Conservation (phyloP, 768 basidiomycete genomes). For the Tylopilus intermedius region DNA sequence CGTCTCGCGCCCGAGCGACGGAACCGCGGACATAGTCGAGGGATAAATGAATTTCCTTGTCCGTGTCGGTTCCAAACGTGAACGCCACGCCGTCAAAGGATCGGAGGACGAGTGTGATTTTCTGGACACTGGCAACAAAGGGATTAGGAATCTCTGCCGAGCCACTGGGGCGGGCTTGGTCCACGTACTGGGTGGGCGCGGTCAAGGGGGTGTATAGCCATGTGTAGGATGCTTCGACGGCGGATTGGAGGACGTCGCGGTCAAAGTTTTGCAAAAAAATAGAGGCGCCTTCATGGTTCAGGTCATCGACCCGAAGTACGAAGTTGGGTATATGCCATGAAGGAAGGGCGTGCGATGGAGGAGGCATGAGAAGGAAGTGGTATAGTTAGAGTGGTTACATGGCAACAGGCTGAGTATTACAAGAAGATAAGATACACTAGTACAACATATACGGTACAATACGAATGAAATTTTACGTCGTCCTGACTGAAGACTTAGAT, state of each 20-base stretch:
- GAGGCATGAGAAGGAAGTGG: conserved; percentile 18
- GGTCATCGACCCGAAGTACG: conserved; percentile 51
- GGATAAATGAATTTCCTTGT: conserved; percentile 75
- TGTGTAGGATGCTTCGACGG: conserved; percentile 37
- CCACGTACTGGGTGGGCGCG: conserved; percentile 45
- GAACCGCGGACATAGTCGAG: conserved; percentile 54
- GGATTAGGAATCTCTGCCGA: conserved; percentile 6
- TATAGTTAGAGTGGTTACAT: conserved; percentile 1
- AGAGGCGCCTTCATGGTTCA: conserved; percentile 52
- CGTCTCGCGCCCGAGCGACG: conserved; percentile 42
- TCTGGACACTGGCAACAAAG: conserved; percentile 39
- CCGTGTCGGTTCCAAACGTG: conserved; percentile 48
- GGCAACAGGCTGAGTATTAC: not conserved
- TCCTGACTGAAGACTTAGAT: not conserved
- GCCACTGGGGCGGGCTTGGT: not conserved
- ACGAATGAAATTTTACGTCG: not conserved
- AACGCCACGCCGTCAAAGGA: conserved; percentile 69
- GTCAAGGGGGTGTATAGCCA: conserved; percentile 42
- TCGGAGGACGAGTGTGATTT: conserved; percentile 55
- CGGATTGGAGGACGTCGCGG: conserved; percentile 32
- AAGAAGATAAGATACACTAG: conserved; percentile 5
- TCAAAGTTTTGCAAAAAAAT: conserved; percentile 54
- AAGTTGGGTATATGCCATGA: conserved; percentile 55
- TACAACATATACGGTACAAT: not conserved
- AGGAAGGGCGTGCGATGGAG: conserved; percentile 22